Percentiles rank a stretch among this genome's conserved stretches.
These are phyloP conservation scores for Meyerozyma athensensis DNA, from an alignment of 1,139 yeast species.

Conservation along the genomic window DNA sequence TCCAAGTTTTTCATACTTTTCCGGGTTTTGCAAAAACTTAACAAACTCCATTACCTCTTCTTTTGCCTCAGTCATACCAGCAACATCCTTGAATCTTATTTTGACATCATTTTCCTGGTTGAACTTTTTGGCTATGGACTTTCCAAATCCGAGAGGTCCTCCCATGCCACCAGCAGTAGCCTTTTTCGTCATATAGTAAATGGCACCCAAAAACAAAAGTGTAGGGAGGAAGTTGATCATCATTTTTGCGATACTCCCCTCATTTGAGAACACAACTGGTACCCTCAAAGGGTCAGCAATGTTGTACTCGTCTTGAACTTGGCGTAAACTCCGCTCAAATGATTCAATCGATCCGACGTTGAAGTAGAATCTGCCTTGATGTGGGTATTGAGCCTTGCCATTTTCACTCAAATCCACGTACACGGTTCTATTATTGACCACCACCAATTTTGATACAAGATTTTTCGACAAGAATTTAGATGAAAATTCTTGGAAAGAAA, in stretches of 20 bases:
- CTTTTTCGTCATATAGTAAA: slow-evolving; percentile 65
- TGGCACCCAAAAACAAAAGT: slow-evolving; percentile 74
- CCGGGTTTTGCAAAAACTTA: slow-evolving; percentile 82
- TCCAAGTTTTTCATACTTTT: slow-evolving; percentile 83
- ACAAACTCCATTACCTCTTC: slow-evolving; percentile 98
- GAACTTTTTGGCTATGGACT: slow-evolving; percentile 84
- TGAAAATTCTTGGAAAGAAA: slow-evolving; percentile 43
- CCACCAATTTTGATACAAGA: slow-evolving; percentile 32
- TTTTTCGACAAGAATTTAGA: slow-evolving; percentile 37
- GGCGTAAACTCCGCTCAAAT: slow-evolving; percentile 81
- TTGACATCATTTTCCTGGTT: slow-evolving; percentile 90
- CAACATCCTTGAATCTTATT: slow-evolving; percentile 87
- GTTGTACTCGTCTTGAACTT: slow-evolving; percentile 64
- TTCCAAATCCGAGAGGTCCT: slow-evolving; percentile 73
- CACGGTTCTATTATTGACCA: slow-evolving; percentile 38
- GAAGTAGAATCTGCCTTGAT: slow-evolving; percentile 38
- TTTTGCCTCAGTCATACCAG: slow-evolving; percentile 97
- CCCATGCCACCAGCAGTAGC: slow-evolving; percentile 57
- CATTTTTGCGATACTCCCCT: slow-evolving; percentile 59
- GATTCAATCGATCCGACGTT: slow-evolving; percentile 88
- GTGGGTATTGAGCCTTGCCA: slow-evolving; percentile 27
- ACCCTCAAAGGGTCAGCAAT: slow-evolving; percentile 63
- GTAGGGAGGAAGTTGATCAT: slow-evolving; percentile 82
- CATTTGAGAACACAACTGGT: slow-evolving; percentile 77
- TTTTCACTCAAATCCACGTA: slow-evolving; percentile 35